Conservation (phyloP, 805 yeast species). For the Isabelozyma heimii region DNA sequence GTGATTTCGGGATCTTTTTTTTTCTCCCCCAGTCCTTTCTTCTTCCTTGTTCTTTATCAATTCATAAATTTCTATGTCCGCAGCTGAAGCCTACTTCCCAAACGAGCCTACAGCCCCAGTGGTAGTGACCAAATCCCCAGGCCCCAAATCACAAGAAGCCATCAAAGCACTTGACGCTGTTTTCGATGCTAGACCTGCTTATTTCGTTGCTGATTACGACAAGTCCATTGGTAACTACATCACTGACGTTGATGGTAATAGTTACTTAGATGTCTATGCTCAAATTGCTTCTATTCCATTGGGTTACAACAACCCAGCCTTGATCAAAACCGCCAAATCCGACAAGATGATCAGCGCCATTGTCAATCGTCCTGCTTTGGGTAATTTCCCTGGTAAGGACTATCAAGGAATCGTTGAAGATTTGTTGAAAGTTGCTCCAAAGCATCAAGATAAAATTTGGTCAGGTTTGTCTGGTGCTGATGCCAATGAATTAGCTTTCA, state of each 20-base stretch:
- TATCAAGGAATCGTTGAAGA: constrained; percentile 53
- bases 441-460: constrained; percentile 74
- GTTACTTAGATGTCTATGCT: constrained; percentile 69
- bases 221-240: constrained; percentile 79
- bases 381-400: constrained; percentile 75
- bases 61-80: constrained; percentile 24
- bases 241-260: constrained; percentile 78
- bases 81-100: constrained; percentile 65
- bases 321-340: constrained; percentile 64
- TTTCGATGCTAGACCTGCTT: constrained; percentile 70
- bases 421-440: constrained; percentile 68
- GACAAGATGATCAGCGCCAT: constrained; percentile 70
- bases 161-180: constrained; percentile 56
- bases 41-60: neutral
- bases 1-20: neutral
- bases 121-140: constrained; percentile 66
- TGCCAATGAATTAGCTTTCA: constrained; percentile 86
- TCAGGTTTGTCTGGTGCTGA: constrained; percentile 82
- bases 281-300: constrained; percentile 84
- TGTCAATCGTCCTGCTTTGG: constrained; percentile 81
- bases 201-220: constrained; percentile 73
- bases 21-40: neutral
- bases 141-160: constrained; percentile 61
- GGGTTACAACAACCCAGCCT: constrained; percentile 82
- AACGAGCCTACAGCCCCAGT: constrained; percentile 73